Percentiles rank a stretch among this genome's conserved stretches.
Evolutionary conservation across 1,284 basidiomycete genomes (phyloP).

Genomic region (Xerocomus nothofagi): DNA sequence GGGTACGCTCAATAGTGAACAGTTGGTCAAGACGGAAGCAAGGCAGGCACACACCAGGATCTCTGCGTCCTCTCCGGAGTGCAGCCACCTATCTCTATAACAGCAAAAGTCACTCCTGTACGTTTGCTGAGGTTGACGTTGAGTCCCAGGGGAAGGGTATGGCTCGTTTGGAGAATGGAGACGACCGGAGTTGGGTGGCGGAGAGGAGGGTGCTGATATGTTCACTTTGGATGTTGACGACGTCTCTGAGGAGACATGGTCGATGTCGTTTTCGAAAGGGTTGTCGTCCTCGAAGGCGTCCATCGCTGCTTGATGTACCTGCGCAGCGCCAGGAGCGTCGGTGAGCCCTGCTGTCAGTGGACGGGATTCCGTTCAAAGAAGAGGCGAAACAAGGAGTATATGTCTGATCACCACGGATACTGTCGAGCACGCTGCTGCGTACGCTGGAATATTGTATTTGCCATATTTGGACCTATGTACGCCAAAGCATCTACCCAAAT

Average conservation of each 20-base stretch:
- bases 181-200: slow-evolving; percentile 43
- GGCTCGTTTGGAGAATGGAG: slow-evolving; percentile 44
- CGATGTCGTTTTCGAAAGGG: slow-evolving; percentile 69
- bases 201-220: slow-evolving; percentile 65
- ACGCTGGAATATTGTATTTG: slow-evolving; percentile 2
- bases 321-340: neutral
- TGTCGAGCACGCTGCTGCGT: slow-evolving; percentile 10
- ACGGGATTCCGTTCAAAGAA: neutral
- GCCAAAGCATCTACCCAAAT: slow-evolving; percentile 48
- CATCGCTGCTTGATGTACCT: slow-evolving; percentile 40
- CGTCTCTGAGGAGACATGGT: slow-evolving; percentile 59
- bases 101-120: slow-evolving; percentile 78
- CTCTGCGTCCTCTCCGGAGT: slow-evolving; percentile 78
- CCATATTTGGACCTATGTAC: slow-evolving; percentile 33
- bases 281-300: slow-evolving; percentile 77
- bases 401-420: neutral
- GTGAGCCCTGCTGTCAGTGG: neutral
- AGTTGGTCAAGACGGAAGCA: neutral
- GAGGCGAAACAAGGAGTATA: neutral
- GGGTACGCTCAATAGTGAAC: slow-evolving; percentile 15
- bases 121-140: slow-evolving; percentile 48
- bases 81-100: slow-evolving; percentile 67
- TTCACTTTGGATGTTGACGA: slow-evolving; percentile 63
- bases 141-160: slow-evolving; percentile 56
- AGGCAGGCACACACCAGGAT: slow-evolving; percentile 56